Base-by-base conservation (phyloP, 2,329 filamentous ascomycete genomes). In the Phaeosphaeria sp. region DNA sequence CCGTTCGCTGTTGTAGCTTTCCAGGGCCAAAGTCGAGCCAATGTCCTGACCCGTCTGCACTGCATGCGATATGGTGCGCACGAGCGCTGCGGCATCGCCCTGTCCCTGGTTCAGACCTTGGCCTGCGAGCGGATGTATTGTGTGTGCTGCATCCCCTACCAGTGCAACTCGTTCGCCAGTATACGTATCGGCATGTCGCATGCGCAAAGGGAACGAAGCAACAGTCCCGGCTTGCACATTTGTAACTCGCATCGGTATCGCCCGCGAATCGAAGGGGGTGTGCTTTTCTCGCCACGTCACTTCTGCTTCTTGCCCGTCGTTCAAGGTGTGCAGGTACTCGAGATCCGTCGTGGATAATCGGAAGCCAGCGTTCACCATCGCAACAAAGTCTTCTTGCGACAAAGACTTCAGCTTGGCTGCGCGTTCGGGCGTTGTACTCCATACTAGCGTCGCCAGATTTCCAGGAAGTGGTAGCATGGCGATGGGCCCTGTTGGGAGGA, bases 41-140 rank as follows among this genome's bases (percentile, higher is more conserved):
- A 98, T 86, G 72, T 99, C 95, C 82, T 93, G 91, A 0, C 95
- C 95, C 62, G 95, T 91, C 44, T 83, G 80, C 18, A 96, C 89
- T 3, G 92, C 91, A 65, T 89, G 89, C 59, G 88, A 87, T 50
- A 99, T 90, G 0, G 88, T 88, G 61, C 84, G 84, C 6, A 89
- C 87, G 0, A 99, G 85, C 52, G 90, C 90, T 68, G 92, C 89
- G 0, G 95, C 91, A 74, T 99, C 95, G 18, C 88, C 93, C 62
- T 98, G 89, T 1, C 95, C 95, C 69, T 96, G 91, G 73, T 99
- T 99, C 15, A 99, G 83, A 1, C 95, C 95, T 77, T 98, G 95
- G 0, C 95, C 95, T 1, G 92, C 95, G 3, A 99, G 88, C 0
- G 95, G 95, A 76, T 99, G 95, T 64, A 97, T 89, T 1, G 93